Conservation (phyloP, 192 early-diverging fungal genomes). For the Coemansia sp. region DNA sequence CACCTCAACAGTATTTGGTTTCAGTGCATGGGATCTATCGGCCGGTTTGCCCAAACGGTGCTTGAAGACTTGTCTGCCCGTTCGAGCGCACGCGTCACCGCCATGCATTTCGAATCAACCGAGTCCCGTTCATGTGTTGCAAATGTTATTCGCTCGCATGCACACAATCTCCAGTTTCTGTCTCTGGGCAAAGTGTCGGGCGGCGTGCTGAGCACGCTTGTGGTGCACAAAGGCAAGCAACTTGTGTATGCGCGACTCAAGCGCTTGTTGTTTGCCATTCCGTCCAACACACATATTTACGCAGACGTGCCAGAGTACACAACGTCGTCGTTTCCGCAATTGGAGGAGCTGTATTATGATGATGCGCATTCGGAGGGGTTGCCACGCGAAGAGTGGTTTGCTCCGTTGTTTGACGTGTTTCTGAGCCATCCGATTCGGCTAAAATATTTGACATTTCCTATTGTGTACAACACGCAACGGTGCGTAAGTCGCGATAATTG, state of each 20-base stretch:
- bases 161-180: conserved; percentile 19
- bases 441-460: conserved; percentile 39
- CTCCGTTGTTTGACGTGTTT: conserved; percentile 45
- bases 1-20: conserved; percentile 17
- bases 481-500: conserved; percentile 33
- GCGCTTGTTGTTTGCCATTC: conserved; percentile 37
- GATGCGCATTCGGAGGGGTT: conserved; percentile 25
- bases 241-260: conserved; percentile 15
- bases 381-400: conserved; percentile 51
- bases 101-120: conserved; percentile 12
- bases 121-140: not conserved
- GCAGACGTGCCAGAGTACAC: not conserved
- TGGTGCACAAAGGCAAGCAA: not conserved
- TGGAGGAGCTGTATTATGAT: conserved; percentile 48
- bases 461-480: conserved; percentile 52
- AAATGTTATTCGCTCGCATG: conserved; percentile 22
- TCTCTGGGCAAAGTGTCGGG: conserved; percentile 32
- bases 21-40: conserved; percentile 13
- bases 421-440: conserved; percentile 24
- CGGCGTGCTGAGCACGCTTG: conserved; percentile 19
- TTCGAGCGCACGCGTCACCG: not conserved
- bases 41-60: not conserved
- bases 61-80: not conserved
- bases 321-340: conserved; percentile 25
- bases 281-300: conserved; percentile 25